Conservation (phyloP, 1,284 basidiomycete genomes). For the Athelia psychrophila region DNA sequence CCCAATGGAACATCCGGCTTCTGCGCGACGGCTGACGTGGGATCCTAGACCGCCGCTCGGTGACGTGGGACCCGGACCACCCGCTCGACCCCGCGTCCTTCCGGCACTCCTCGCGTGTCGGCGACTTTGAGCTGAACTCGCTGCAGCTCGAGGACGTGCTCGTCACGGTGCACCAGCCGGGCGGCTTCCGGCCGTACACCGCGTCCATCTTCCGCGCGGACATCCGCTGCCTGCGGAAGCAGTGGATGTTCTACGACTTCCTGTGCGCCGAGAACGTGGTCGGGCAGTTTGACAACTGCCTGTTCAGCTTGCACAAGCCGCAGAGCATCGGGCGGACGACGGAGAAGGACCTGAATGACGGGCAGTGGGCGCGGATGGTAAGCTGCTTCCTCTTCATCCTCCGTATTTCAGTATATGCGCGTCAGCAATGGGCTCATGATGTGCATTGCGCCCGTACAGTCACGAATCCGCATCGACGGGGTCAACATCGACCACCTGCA, state of each 20-base stretch:
- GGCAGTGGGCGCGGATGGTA: conserved; percentile 89
- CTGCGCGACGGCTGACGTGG: neutral
- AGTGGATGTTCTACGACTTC: conserved; percentile 96
- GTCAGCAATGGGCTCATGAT: neutral
- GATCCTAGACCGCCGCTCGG: neutral
- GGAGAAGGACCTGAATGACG: conserved; percentile 78
- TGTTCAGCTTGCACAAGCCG: conserved; percentile 96
- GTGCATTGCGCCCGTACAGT: conserved; percentile 43
- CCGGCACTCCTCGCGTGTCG: conserved; percentile 63
- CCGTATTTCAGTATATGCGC: too few relatives aligned
- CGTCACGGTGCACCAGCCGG: conserved; percentile 93
- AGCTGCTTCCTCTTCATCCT: conserved; percentile 18
- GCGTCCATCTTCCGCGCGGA: conserved; percentile 96
- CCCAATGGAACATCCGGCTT: neutral
- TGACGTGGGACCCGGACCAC: conserved; percentile 75
- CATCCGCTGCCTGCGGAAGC: conserved; percentile 82
- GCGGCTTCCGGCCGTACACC: conserved; percentile 88
- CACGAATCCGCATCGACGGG: conserved; percentile 94
- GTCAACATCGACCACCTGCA: conserved; percentile 97
- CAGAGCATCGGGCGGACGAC: conserved; percentile 93
- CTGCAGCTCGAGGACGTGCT: conserved; percentile 92
- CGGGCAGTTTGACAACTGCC: conserved; percentile 96
- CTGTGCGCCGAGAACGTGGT: conserved; percentile 91
- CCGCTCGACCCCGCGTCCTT: conserved; percentile 79
- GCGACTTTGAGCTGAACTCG: conserved; percentile 92